Conservation (phyloP, 352 stramenopile genomes). For the Pythium diclinum region DNA sequence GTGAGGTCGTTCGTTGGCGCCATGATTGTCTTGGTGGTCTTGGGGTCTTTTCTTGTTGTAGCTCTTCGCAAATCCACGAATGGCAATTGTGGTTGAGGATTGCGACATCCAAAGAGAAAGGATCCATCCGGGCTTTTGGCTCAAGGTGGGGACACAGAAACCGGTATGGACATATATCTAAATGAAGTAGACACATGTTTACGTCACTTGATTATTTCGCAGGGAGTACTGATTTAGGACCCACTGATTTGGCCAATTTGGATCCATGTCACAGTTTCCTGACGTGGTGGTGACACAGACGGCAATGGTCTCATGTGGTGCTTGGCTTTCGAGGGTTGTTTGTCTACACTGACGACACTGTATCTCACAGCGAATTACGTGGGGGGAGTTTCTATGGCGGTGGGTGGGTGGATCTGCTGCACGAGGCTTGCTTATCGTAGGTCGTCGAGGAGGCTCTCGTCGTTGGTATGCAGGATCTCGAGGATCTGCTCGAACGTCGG, state of each 20-base stretch:
- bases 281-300: background rate
- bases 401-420: background rate
- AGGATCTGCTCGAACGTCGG: constrained; percentile 81
- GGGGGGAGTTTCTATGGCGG: constrained; percentile 2
- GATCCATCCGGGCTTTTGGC: background rate
- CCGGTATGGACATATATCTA: background rate
- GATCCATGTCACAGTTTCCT: constrained; percentile 5
- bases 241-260: background rate
- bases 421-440: constrained; percentile 23
- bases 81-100: background rate
- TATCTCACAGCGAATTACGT: constrained; percentile 6
- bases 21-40: constrained; percentile 28
- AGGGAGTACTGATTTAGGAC: background rate
- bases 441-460: constrained; percentile 25
- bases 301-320: background rate
- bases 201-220: background rate
- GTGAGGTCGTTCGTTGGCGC: constrained; percentile 50
- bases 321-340: background rate
- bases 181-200: background rate
- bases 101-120: background rate
- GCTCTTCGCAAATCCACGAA: background rate
- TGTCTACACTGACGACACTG: constrained; percentile 8
- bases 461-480: constrained; percentile 57
- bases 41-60: background rate
- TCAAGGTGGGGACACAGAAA: background rate